These are phyloP conservation scores for Verticillium nubilum DNA, from an alignment of 2,329 filamentous ascomycete species.

Conservation along the genomic window DNA sequence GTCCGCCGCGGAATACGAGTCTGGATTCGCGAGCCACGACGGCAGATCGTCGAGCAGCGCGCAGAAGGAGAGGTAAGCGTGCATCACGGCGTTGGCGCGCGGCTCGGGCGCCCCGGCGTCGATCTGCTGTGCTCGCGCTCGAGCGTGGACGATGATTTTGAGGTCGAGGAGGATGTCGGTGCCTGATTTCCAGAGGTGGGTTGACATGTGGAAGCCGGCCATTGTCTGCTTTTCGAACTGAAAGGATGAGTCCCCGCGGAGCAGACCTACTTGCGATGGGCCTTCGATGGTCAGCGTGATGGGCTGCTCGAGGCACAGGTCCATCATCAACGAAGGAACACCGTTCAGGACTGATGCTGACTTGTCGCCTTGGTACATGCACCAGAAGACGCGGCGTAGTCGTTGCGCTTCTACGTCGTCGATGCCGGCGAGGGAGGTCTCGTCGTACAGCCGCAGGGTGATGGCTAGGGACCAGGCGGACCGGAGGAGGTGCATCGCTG, in stretches of 20 bases:
- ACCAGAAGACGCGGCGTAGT: conserved; percentile 29
- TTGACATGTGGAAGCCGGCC: not conserved
- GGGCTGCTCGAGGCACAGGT: conserved; percentile 32
- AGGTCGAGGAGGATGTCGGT: not conserved
- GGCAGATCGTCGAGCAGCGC: not conserved
- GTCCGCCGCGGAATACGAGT: not conserved
- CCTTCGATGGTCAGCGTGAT: conserved; percentile 23
- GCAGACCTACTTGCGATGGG: not conserved
- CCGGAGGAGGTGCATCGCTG: conserved; percentile 39
- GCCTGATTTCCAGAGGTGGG: not conserved
- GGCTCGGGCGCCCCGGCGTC: not conserved
- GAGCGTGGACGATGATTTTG: not conserved
- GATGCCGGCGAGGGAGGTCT: conserved; percentile 25
- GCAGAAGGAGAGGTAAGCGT: not conserved
- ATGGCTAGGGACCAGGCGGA: conserved; percentile 35
- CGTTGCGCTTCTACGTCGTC: conserved; percentile 28
- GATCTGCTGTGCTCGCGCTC: not conserved
- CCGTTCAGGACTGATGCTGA: conserved; percentile 31
- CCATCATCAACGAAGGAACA: conserved; percentile 35
- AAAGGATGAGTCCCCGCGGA: not conserved
- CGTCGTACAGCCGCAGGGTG: conserved; percentile 34
- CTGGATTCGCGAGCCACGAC: not conserved
- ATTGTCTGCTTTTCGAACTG: not conserved
- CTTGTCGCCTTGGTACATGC: conserved; percentile 32
- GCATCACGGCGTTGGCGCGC: not conserved